Evolutionary conservation across 2,329 filamentous ascomycete species (phyloP).

Genomic region (Polytolypa hystricis): DNA sequence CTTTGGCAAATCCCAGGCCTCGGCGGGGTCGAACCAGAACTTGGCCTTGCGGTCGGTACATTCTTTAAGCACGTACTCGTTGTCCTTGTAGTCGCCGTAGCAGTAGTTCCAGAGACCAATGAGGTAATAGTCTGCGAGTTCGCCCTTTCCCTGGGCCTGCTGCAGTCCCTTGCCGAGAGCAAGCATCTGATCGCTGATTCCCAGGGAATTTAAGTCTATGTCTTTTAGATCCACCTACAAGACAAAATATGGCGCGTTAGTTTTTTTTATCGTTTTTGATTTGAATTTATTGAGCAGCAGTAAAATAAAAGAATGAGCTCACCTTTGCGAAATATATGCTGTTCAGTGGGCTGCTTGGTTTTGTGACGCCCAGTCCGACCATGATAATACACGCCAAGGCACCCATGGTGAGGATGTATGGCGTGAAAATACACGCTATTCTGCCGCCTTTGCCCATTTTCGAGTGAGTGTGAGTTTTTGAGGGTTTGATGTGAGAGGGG

Average conservation of each 20-base stretch:
- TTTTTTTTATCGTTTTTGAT: background rate
- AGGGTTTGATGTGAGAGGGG: too few relatives aligned
- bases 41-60: conserved; percentile 63
- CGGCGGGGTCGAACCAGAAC: conserved; percentile 65
- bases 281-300: conserved; percentile 17
- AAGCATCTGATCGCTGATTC: conserved; percentile 27
- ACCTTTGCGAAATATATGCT: conserved; percentile 47
- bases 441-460: conserved; percentile 63
- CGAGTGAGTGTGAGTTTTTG: background rate
- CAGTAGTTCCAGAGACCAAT: conserved; percentile 86
- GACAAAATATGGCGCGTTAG: conserved; percentile 21
- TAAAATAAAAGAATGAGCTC: conserved; percentile 10
- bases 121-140: conserved; percentile 65
- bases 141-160: conserved; percentile 33
- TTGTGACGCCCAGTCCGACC: conserved; percentile 47
- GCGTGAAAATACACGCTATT: conserved; percentile 76
- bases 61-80: conserved; percentile 39
- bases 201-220: conserved; percentile 41
- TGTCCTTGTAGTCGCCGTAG: conserved; percentile 45
- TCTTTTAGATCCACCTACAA: conserved; percentile 53
- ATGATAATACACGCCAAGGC: conserved; percentile 58
- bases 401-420: conserved; percentile 68
- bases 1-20: conserved; percentile 51
- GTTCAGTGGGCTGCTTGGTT: conserved; percentile 35
- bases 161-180: conserved; percentile 22